Percentiles rank a stretch among this genome's conserved stretches.
These are phyloP conservation scores for Ilyonectria sp. DNA, from an alignment of 2,329 filamentous ascomycete species.

Conservation along the genomic window DNA sequence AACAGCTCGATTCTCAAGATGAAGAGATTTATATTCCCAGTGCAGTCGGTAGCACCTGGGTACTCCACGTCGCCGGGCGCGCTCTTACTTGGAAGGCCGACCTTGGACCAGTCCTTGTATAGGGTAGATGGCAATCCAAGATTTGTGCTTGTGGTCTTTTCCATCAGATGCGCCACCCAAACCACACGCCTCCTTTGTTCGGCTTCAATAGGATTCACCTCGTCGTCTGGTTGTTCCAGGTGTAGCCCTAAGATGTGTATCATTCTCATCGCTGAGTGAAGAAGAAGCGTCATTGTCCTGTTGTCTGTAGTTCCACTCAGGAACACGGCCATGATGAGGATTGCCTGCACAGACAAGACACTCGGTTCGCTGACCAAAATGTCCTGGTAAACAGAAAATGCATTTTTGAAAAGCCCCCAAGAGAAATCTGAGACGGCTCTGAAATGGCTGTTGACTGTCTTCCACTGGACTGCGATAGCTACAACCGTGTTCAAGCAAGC, in stretches of 20 bases:
- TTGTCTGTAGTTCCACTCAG: neutral
- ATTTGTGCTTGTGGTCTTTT: neutral
- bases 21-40: neutral
- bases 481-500: neutral
- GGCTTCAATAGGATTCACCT: neutral
- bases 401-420: constrained; percentile 1
- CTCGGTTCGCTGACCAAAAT: neutral
- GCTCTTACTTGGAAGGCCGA: neutral
- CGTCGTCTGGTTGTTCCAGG: neutral
- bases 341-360: neutral
- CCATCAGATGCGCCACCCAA: neutral
- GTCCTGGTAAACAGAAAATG: neutral
- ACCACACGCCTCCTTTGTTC: neutral
- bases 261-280: neutral
- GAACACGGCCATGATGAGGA: neutral
- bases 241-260: neutral
- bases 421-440: neutral
- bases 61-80: too few relatives aligned
- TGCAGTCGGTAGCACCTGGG: too few relatives aligned
- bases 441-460: neutral
- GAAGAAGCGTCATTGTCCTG: neutral
- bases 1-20: neutral
- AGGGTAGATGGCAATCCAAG: neutral
- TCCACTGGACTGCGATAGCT: neutral
- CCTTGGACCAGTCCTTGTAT: neutral